phyloP scores from a whole-genome alignment of 768 basidiomycete species.

The Phanerochaete sordida region DNA sequence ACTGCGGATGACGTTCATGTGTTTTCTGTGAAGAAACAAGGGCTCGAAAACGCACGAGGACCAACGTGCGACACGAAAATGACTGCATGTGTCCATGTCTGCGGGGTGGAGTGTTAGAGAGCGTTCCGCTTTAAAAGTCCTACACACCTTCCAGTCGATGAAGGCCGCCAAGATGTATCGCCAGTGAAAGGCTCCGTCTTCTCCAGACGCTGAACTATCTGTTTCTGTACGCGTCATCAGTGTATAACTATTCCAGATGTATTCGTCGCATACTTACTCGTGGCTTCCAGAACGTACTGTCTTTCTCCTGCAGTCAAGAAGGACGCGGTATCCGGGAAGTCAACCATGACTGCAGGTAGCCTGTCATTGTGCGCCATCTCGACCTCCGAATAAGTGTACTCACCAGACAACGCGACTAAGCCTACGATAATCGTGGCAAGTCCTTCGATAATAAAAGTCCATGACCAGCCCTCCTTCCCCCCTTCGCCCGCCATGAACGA shows the following conservation, averaged over 20 bases:
- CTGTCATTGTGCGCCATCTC: too few relatives aligned
- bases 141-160: slow-evolving; percentile 62
- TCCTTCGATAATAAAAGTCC: slow-evolving; percentile 57
- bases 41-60: not conserved
- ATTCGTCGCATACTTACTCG: slow-evolving; percentile 48
- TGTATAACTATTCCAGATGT: too few relatives aligned
- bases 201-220: slow-evolving; percentile 52
- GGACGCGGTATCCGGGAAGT: slow-evolving; percentile 54
- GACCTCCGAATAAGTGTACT: not conserved
- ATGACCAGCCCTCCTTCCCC: slow-evolving; percentile 29
- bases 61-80: slow-evolving; percentile 55
- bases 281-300: slow-evolving; percentile 48
- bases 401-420: slow-evolving; percentile 42
- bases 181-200: slow-evolving; percentile 56
- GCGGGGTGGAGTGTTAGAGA: not conserved
- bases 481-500: slow-evolving; percentile 30
- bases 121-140: not conserved
- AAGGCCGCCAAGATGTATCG: slow-evolving; percentile 52
- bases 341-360: slow-evolving; percentile 46
- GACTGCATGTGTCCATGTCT: slow-evolving; percentile 46
- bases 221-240: slow-evolving; percentile 34
- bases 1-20: slow-evolving; percentile 26
- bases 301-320: slow-evolving; percentile 63
- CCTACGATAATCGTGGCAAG: slow-evolving; percentile 56
- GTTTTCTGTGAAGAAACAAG: too few relatives aligned